A percentile compares a stretch with the other conserved stretches of the same genome.
Evolutionary conservation across 176 grass and related monocot species (phyloP).

Genomic region (Saccharum spontaneum): DNA sequence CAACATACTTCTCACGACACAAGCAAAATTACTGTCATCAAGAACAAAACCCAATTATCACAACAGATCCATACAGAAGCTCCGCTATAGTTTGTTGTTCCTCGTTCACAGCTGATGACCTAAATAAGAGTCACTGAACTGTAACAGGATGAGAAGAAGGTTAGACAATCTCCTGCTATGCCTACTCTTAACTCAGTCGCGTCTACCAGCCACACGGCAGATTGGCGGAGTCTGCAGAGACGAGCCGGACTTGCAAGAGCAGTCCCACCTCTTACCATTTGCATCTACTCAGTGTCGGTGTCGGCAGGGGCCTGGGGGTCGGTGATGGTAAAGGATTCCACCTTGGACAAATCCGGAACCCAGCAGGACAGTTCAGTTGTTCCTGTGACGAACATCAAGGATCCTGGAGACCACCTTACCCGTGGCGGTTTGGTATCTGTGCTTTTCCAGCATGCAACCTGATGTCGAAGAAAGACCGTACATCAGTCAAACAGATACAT

Average conservation of each 20-base stretch:
- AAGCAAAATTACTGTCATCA: neutral
- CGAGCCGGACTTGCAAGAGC: neutral
- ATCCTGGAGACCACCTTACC: slow-evolving; percentile 86
- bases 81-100: neutral
- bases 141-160: neutral
- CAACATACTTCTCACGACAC: neutral
- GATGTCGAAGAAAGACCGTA: neutral
- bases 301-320: neutral
- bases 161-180: neutral
- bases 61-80: neutral
- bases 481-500: neutral
- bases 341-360: slow-evolving; percentile 89
- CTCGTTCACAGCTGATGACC: neutral
- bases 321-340: slow-evolving; percentile 55
- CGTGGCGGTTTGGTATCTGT: slow-evolving; percentile 78
- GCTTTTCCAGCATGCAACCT: slow-evolving; percentile 92
- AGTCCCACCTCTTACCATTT: neutral
- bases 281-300: slow-evolving; percentile 38
- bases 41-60: neutral
- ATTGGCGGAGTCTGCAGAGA: neutral
- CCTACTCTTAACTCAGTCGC: neutral
- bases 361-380: slow-evolving; percentile 93
- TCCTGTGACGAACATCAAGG: slow-evolving; percentile 79
- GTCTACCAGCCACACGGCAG: neutral
- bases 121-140: neutral